These are phyloP conservation scores for Ophiostoma quercus DNA, from an alignment of 2,329 filamentous ascomycete genomes.

Conservation along the genomic window DNA sequence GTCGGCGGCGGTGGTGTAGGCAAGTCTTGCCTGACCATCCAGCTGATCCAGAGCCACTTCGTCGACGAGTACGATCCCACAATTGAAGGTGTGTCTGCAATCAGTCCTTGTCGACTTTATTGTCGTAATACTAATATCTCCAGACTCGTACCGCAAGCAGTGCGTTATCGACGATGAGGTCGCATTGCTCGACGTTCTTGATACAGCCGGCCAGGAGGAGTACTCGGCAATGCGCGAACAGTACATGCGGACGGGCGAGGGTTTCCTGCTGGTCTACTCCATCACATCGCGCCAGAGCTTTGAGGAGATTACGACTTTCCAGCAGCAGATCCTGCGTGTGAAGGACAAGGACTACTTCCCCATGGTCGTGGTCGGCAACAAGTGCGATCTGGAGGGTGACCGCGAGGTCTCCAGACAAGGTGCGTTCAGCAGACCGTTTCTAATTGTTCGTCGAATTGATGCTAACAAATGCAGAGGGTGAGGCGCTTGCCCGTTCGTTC, in stretches of 20 bases:
- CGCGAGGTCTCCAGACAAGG: conserved; percentile 88
- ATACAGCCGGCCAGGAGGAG: conserved; percentile 97
- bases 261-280: conserved; percentile 95
- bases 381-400: conserved; percentile 94
- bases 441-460: neutral
- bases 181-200: conserved; percentile 92
- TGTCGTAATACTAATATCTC: neutral
- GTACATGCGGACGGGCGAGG: conserved; percentile 98
- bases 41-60: conserved; percentile 93
- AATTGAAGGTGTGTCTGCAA: conserved; percentile 70
- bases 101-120: conserved; percentile 22
- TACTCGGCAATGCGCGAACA: conserved; percentile 99
- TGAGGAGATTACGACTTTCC: conserved; percentile 97
- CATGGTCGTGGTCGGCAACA: conserved; percentile 98
- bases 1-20: conserved; percentile 97
- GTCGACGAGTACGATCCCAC: conserved; percentile 99
- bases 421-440: conserved; percentile 42
- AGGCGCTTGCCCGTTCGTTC: conserved; percentile 78
- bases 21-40: conserved; percentile 98
- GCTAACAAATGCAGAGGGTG: conserved; percentile 63
- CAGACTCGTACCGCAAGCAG: conserved; percentile 99
- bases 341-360: conserved; percentile 99
- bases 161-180: conserved; percentile 98
- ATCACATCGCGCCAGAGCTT: conserved; percentile 97
- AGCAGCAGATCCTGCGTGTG: conserved; percentile 95